Conservation (phyloP, 225 moss, liverwort and hornwort genomes). For the Pleurozium schreberi region DNA sequence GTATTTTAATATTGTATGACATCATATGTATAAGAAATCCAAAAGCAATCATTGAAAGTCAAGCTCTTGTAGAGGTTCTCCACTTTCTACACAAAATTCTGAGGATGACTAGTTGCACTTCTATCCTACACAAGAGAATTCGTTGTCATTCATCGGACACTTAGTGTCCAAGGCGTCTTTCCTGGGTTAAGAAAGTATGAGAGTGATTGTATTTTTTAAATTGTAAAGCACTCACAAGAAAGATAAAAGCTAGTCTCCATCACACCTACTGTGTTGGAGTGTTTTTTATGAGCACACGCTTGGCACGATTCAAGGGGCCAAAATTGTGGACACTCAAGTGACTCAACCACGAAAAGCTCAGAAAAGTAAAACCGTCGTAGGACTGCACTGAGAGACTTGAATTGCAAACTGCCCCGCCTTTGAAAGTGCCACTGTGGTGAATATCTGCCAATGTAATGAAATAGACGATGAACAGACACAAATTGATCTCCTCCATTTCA, state of each 20-base stretch:
- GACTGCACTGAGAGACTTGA: background rate
- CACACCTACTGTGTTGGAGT: background rate
- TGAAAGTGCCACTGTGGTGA: background rate
- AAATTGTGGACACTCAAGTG: background rate
- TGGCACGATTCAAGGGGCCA: background rate
- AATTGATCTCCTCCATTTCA: background rate
- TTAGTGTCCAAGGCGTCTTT: no score
- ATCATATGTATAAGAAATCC: no score
- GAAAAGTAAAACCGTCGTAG: background rate
- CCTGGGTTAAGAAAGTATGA: background rate
- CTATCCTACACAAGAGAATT: no score
- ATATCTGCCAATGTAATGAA: background rate
- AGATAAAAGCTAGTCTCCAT: background rate
- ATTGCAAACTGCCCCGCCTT: background rate
- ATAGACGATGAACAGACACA: no score
- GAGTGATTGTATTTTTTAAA: background rate
- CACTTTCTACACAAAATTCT: no score
- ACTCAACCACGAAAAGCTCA: background rate
- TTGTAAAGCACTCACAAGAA: background rate
- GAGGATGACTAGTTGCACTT: no score
- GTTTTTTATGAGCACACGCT: background rate
- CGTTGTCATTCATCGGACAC: no score
- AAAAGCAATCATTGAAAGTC: no score
- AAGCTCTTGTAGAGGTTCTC: no score
- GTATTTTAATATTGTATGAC: no score